Evolutionary conservation across 805 yeast species (phyloP), one percentile per base, ranked within the genome.

Genomic region (Diddensiella transvaalensis): DNA sequence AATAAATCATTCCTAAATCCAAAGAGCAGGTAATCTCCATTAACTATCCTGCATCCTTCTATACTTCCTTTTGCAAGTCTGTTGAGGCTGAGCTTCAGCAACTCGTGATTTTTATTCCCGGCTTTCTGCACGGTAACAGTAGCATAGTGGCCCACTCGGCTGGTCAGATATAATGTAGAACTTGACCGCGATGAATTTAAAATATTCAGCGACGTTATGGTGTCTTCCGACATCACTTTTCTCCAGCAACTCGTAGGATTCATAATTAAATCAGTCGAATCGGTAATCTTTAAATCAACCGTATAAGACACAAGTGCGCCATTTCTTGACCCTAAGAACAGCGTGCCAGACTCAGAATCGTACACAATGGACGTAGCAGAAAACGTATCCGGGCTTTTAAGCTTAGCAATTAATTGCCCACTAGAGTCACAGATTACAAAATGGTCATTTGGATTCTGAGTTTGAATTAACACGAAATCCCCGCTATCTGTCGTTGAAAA

Each of bases 1-100:
- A 91, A 89, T 43, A 75, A 69, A 43, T 83, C 83, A 1, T 93
- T 87, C 56, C 82, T 80, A 73, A 93, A 91, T 1, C 98, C 98
- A 63, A 79, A 87, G 2, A 86, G 65, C 2, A 85, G 64, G 33
- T 44, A 24, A n/a, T 42, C 71, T 11, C 66, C 57, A 8, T 63
- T 42, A 2, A 52, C 37, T n/a, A 46, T 23, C 13, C 43, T 51
- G 8, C 83, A 79, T 0, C 96, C 96, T 64, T 91, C 97, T 10
- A 91, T 66, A 51, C 84, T 85, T 0, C 96, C 96, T 53, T 80
- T 78, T 32, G 86, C 76, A 4, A 85, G 65, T 56, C 79, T 80
- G 62, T 86, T 87, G 18, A 79, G 73, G 44, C 49, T 47, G 3
- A 57, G 42, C 19, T 4, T 22, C 10, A 11, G 5, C n/a, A 8